phyloP scores from a whole-genome alignment of 768 basidiomycete genomes.

The Gautieria morchelliformis region DNA sequence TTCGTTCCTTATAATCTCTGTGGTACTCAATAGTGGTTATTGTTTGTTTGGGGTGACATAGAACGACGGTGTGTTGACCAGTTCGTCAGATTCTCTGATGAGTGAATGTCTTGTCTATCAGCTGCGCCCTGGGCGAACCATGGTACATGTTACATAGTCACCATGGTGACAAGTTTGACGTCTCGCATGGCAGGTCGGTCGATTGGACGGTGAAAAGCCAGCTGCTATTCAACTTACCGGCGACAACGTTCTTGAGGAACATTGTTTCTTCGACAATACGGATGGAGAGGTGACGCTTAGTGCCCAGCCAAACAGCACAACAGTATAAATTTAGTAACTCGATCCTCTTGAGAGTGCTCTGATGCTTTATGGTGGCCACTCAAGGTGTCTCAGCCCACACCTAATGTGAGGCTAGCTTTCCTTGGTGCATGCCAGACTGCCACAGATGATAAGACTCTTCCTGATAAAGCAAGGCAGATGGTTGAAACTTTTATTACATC shows the following conservation, averaged over 20 bases:
- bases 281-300: slow-evolving; percentile 81
- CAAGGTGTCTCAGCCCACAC: too few relatives aligned
- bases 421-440: too few relatives aligned
- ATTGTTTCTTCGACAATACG: slow-evolving; percentile 83
- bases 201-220: slow-evolving; percentile 69
- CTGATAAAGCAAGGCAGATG: too few relatives aligned
- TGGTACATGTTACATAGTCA: slow-evolving; percentile 34
- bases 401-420: too few relatives aligned
- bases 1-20: slow-evolving; percentile 4
- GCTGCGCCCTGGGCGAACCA: too few relatives aligned
- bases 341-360: too few relatives aligned
- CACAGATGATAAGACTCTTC: too few relatives aligned
- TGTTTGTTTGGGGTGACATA: not conserved
- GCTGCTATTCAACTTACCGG: slow-evolving; percentile 91
- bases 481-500: too few relatives aligned
- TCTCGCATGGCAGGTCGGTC: too few relatives aligned
- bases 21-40: not conserved
- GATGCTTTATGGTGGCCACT: too few relatives aligned
- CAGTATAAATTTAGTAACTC: slow-evolving; percentile 38
- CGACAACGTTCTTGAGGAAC: slow-evolving; percentile 82
- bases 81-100: too few relatives aligned
- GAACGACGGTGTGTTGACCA: not conserved
- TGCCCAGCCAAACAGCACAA: slow-evolving; percentile 70
- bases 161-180: slow-evolving; percentile 2
- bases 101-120: too few relatives aligned